Conservation (phyloP, 225 moss, liverwort and hornwort species). For the Marchantia polymorpha region DNA sequence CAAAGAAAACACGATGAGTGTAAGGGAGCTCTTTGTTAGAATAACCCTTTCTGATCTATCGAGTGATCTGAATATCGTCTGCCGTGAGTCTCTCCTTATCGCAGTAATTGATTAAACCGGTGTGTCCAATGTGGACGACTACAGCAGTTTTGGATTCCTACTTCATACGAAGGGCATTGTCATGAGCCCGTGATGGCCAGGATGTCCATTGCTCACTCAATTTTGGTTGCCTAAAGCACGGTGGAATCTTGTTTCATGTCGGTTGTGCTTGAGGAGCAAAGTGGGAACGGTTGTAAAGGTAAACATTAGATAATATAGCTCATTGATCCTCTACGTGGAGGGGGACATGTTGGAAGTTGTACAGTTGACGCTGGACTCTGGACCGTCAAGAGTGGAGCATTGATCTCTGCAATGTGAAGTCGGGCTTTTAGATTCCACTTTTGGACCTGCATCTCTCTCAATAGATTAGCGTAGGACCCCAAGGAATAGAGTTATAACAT, state of each 20-base stretch:
- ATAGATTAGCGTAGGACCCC: neutral
- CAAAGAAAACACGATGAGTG: neutral
- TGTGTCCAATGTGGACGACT: neutral
- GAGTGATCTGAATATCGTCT: neutral
- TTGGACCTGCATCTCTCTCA: neutral
- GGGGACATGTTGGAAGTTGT: neutral
- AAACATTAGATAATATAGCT: neutral
- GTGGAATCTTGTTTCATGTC: neutral
- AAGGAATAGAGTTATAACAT: neutral
- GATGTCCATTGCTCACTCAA: neutral
- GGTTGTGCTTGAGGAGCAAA: neutral
- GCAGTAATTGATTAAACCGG: neutral
- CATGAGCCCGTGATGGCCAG: neutral
- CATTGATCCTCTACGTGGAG: neutral
- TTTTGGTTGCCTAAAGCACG: neutral
- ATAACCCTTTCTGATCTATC: neutral
- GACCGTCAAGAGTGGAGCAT: neutral
- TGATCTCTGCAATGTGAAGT: neutral
- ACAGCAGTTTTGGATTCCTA: constrained; percentile 4
- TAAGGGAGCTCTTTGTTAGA: neutral
- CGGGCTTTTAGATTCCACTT: neutral
- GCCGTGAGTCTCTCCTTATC: neutral
- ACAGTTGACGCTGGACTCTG: neutral
- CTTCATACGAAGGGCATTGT: neutral
- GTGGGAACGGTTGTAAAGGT: neutral